phyloP scores from a whole-genome alignment of 371 early-diverging fungal genomes.

The Rhizopus delemar region DNA sequence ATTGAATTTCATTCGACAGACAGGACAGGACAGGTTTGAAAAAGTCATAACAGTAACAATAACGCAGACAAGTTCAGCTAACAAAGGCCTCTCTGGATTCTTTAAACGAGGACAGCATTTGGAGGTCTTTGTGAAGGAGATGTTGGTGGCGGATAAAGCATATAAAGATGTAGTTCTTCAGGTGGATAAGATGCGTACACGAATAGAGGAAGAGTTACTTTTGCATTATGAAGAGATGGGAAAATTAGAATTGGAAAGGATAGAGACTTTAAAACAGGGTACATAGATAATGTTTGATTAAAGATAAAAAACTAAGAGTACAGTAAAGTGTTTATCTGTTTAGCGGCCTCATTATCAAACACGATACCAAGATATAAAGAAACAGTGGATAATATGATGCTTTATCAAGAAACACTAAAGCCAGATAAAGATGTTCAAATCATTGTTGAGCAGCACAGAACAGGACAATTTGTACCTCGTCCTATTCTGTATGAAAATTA shows the following conservation, averaged over 20 bases:
- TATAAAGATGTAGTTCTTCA: conserved; percentile 59
- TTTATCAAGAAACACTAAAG: conserved; percentile 68
- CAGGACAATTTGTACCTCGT: conserved; percentile 63
- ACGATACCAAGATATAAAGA: conserved; percentile 58
- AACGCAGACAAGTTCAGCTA: no score
- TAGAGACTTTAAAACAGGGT: conserved; percentile 62
- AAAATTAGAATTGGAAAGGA: conserved; percentile 58
- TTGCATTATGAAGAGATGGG: conserved; percentile 61
- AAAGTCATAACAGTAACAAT: neutral
- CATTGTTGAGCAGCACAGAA: conserved; percentile 69
- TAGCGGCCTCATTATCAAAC: conserved; percentile 63
- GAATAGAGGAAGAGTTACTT: conserved; percentile 65
- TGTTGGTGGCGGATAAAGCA: conserved; percentile 58
- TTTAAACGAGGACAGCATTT: conserved; percentile 5
- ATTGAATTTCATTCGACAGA: neutral
- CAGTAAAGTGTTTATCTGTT: conserved; percentile 58
- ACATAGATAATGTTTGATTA: neutral
- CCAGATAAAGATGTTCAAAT: conserved; percentile 69
- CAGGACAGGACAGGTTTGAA: neutral
- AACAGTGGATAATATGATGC: conserved; percentile 62
- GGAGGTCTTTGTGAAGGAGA: conserved; percentile 26
- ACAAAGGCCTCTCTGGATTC: conserved; percentile 11
- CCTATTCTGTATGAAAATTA: conserved; percentile 64
- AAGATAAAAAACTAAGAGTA: no score
- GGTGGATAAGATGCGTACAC: conserved; percentile 62